Evolutionary conservation across 345 rosid genomes (phyloP).

Genomic region (Xanthoceras sorbifolium): DNA sequence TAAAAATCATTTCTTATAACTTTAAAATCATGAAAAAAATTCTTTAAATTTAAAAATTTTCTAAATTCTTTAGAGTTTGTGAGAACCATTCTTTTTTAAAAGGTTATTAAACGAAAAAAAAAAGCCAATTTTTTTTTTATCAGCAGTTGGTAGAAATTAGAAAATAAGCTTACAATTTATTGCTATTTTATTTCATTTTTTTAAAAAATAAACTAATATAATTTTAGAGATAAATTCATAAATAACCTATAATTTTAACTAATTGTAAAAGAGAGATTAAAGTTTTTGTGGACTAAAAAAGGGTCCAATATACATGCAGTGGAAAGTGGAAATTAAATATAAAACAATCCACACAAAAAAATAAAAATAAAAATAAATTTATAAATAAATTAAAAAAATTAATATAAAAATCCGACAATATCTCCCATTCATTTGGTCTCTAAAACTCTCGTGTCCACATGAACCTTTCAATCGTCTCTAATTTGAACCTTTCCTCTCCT

Average conservation of each 20-base stretch:
- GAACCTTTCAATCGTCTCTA: slow-evolving; percentile 10
- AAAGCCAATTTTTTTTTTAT: too few relatives aligned
- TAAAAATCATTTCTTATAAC: not conserved
- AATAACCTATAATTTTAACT: too few relatives aligned
- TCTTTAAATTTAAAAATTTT: not conserved
- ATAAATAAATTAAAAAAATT: too few relatives aligned
- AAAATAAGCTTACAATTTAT: too few relatives aligned
- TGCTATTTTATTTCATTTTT: too few relatives aligned
- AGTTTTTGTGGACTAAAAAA: slow-evolving; percentile 1
- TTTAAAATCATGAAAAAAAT: not conserved
- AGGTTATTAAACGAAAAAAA: too few relatives aligned
- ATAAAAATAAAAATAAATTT: too few relatives aligned
- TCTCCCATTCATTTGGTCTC: not conserved
- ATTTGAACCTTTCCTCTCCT: slow-evolving; percentile 9
- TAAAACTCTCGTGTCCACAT: not conserved
- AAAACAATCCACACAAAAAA: not conserved
- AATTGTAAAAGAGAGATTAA: not conserved
- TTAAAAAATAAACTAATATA: too few relatives aligned
- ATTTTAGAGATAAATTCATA: too few relatives aligned
- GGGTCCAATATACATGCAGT: not conserved
- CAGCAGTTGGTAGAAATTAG: too few relatives aligned
- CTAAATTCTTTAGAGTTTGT: not conserved
- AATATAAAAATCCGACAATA: too few relatives aligned
- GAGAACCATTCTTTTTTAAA: not conserved
- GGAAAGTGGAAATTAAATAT: not conserved